Conservation (phyloP, 768 basidiomycete genomes). For the Boletus reticuloceps region DNA sequence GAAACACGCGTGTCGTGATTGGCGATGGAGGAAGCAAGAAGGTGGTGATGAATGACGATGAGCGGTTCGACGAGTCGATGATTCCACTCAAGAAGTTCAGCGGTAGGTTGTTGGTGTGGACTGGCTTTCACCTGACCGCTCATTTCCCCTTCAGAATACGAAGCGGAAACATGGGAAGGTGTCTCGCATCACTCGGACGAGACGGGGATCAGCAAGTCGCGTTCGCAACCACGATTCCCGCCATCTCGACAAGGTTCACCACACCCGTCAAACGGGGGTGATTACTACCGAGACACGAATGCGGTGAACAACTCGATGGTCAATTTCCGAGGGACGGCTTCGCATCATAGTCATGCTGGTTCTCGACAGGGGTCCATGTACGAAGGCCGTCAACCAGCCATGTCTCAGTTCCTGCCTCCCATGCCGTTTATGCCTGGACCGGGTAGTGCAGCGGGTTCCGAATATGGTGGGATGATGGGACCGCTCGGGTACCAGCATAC, state of each 20-base stretch:
- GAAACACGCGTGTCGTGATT: slow-evolving; percentile 89
- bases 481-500: slow-evolving; percentile 66
- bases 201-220: slow-evolving; percentile 65
- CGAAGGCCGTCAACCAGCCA: slow-evolving; percentile 40
- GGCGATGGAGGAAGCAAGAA: slow-evolving; percentile 96
- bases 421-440: slow-evolving; percentile 65
- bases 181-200: slow-evolving; percentile 73
- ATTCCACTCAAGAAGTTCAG: slow-evolving; percentile 98
- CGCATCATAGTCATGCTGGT: slow-evolving; percentile 43
- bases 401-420: slow-evolving; percentile 55
- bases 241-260: slow-evolving; percentile 64
- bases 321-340: slow-evolving; percentile 48
- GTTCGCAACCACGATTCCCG: slow-evolving; percentile 51
- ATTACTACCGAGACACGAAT: slow-evolving; percentile 89
- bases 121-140: neutral
- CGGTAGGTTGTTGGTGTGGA: slow-evolving; percentile 49
- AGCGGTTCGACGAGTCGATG: slow-evolving; percentile 96
- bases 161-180: slow-evolving; percentile 89
- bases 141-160: slow-evolving; percentile 65
- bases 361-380: slow-evolving; percentile 41
- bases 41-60: slow-evolving; percentile 89
- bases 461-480: slow-evolving; percentile 62
- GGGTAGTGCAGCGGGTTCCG: slow-evolving; percentile 61
- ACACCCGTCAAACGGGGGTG: slow-evolving; percentile 70
- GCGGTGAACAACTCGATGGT: slow-evolving; percentile 58